Evolutionary conservation across 352 stramenopile species (phyloP).

Genomic region (Globisporangium mamillatum): DNA sequence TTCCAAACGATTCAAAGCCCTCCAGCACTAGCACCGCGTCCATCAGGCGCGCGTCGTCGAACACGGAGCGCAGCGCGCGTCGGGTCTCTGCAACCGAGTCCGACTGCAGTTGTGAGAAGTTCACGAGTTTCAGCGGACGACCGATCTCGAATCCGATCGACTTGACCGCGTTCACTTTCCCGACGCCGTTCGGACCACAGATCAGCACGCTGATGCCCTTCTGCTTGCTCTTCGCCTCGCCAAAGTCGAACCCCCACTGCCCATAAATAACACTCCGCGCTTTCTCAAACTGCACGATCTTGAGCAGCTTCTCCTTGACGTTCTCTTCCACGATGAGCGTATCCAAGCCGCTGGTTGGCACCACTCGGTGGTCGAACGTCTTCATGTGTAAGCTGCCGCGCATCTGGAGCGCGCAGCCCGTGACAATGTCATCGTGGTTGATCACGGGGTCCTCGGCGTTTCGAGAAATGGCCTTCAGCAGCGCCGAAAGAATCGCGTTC

Average conservation of each 20-base stretch:
- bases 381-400: conserved; percentile 88
- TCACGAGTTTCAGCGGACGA: conserved; percentile 77
- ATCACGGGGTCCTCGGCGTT: conserved; percentile 59
- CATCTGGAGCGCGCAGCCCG: conserved; percentile 84
- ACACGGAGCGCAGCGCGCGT: conserved; percentile 72
- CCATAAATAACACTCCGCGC: conserved; percentile 83
- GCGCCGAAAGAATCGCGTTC: conserved; percentile 84
- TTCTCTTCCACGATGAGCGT: conserved; percentile 62
- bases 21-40: conserved; percentile 84
- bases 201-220: conserved; percentile 80
- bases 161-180: conserved; percentile 76
- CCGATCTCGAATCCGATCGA: conserved; percentile 84
- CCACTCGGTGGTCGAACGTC: conserved; percentile 84
- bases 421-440: conserved; percentile 71
- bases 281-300: conserved; percentile 83
- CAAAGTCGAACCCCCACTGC: conserved; percentile 85
- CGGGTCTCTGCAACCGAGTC: conserved; percentile 76
- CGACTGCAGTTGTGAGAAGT: conserved; percentile 70
- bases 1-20: conserved; percentile 86
- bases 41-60: conserved; percentile 85
- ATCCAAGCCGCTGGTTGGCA: conserved; percentile 72
- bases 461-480: conserved; percentile 75
- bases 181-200: conserved; percentile 65
- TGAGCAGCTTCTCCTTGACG: conserved; percentile 64
- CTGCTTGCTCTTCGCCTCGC: conserved; percentile 76